Percentiles rank a stretch among this genome's conserved stretches.
Evolutionary conservation across 345 rosid species (phyloP).

Genomic region (Eucalyptus microcorys): DNA sequence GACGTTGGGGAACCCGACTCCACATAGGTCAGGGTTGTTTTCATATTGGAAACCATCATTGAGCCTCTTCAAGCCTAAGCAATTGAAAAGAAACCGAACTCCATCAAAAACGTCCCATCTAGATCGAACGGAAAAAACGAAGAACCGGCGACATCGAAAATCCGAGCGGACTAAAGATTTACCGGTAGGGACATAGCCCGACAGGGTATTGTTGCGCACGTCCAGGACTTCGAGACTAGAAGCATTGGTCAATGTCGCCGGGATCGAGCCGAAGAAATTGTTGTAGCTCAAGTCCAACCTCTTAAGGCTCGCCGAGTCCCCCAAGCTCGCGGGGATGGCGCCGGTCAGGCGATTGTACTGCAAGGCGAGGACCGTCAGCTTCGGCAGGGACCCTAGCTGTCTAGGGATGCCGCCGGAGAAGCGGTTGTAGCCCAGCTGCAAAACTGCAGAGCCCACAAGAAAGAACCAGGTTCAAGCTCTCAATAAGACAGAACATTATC

Average conservation of each 20-base stretch:
- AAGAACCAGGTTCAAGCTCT: background rate
- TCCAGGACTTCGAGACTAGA: conserved; percentile 58
- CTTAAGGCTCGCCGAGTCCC: conserved; percentile 37
- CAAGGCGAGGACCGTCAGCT: conserved; percentile 65
- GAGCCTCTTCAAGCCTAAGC: conserved; percentile 66
- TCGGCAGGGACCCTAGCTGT: conserved; percentile 60
- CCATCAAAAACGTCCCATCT: background rate
- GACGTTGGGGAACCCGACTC: conserved; percentile 47
- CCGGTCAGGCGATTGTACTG: conserved; percentile 73
- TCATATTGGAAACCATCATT: conserved; percentile 54
- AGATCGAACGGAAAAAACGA: background rate
- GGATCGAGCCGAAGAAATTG: conserved; percentile 74
- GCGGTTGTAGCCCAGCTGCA: conserved; percentile 84
- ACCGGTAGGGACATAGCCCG: conserved; percentile 87
- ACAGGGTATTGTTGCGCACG: conserved; percentile 72
- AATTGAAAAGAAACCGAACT: background rate
- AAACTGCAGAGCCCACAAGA: conserved; percentile 25
- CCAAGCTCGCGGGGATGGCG: conserved; percentile 92
- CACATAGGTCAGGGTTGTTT: conserved; percentile 71
- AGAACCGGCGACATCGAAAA: background rate
- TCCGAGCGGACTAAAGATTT: background rate
- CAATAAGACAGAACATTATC: background rate
- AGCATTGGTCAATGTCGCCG: conserved; percentile 51
- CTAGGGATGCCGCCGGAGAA: conserved; percentile 73
- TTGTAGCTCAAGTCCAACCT: conserved; percentile 92